Evolutionary conservation across 2,329 filamentous ascomycete genomes (phyloP).

Genomic region (Aspergillus pseudotamarii): DNA sequence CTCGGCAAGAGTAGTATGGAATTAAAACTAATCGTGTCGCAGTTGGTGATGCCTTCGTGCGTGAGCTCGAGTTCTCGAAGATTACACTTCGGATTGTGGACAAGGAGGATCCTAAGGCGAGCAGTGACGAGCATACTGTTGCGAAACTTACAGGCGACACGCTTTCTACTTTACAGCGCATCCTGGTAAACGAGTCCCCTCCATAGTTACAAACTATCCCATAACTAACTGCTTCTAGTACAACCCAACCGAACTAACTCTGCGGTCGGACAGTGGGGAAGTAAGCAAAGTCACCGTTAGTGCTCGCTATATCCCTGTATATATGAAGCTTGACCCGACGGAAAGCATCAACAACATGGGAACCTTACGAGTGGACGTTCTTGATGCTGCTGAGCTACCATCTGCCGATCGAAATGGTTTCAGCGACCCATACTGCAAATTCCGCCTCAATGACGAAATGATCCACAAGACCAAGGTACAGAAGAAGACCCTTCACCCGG

Average conservation of each 20-base stretch:
- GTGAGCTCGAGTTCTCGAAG: slow-evolving; percentile 94
- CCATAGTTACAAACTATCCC: neutral
- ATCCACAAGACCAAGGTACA: slow-evolving; percentile 93
- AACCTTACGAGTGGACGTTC: slow-evolving; percentile 85
- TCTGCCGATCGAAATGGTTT: slow-evolving; percentile 94
- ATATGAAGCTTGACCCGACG: slow-evolving; percentile 89
- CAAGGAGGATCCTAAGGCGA: slow-evolving; percentile 72
- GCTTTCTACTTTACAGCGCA: slow-evolving; percentile 82
- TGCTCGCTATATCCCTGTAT: slow-evolving; percentile 90
- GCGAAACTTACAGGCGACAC: slow-evolving; percentile 85
- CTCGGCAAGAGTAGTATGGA: neutral
- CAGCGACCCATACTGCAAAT: slow-evolving; percentile 96
- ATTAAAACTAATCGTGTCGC: slow-evolving; percentile 22
- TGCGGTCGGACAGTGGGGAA: slow-evolving; percentile 77
- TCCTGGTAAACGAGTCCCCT: slow-evolving; percentile 63
- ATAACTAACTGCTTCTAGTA: slow-evolving; percentile 59
- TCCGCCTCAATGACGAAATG: slow-evolving; percentile 83
- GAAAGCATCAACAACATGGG: slow-evolving; percentile 99
- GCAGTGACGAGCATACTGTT: slow-evolving; percentile 70
- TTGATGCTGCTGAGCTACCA: slow-evolving; percentile 85
- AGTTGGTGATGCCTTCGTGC: slow-evolving; percentile 90
- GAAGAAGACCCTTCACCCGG: slow-evolving; percentile 94
- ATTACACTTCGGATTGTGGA: slow-evolving; percentile 86
- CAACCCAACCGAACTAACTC: slow-evolving; percentile 78
- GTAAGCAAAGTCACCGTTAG: slow-evolving; percentile 83